Conservation (phyloP, 2,329 filamentous ascomycete species). For the Colletotrichum simmondsii region DNA sequence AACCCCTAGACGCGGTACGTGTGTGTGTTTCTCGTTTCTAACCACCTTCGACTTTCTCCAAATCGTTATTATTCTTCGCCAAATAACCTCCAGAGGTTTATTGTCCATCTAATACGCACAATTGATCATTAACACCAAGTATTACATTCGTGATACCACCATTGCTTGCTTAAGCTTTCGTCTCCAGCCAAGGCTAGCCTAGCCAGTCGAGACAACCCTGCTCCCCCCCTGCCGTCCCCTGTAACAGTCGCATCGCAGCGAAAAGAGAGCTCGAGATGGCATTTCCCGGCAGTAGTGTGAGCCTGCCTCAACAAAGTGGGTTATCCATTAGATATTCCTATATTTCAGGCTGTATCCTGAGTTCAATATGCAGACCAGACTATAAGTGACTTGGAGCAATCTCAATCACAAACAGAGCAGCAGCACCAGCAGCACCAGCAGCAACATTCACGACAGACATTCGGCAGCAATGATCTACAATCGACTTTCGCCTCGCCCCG, state of each 20-base stretch:
- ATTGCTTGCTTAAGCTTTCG: not conserved
- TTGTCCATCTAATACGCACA: not conserved
- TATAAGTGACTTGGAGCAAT: not conserved
- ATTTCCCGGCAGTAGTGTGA: not conserved
- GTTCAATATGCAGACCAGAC: not conserved
- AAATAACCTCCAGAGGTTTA: not conserved
- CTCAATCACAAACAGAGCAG: not conserved
- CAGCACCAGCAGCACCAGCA: constrained; percentile 10
- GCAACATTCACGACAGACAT: not conserved
- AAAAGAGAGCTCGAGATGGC: not conserved
- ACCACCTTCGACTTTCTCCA: not conserved
- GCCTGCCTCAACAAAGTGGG: constrained; percentile 23
- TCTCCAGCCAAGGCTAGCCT: not conserved
- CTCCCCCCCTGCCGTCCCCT: constrained; percentile 6
- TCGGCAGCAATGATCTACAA: not conserved
- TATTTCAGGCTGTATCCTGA: not conserved
- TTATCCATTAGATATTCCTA: not conserved
- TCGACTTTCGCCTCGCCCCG: not conserved
- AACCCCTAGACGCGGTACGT: not conserved
- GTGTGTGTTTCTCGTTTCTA: not conserved
- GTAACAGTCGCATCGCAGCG: not conserved
- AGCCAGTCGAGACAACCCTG: not conserved
- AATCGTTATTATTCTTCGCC: not conserved
- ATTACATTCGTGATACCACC: not conserved
- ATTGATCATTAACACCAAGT: not conserved